Evolutionary conservation across 2,329 filamentous ascomycete genomes (phyloP).

Genomic region (Fusarium devonianum): DNA sequence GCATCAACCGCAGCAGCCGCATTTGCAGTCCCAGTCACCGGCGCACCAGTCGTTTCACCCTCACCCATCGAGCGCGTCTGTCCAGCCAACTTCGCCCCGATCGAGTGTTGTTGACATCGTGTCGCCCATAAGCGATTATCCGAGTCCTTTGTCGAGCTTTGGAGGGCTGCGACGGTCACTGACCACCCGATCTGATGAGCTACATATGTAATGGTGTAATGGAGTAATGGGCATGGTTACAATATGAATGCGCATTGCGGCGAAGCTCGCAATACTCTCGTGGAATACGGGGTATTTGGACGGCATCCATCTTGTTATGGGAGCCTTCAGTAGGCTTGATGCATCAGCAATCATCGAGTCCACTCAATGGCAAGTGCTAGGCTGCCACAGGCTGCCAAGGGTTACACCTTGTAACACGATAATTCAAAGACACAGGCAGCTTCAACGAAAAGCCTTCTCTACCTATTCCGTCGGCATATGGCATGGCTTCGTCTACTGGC

Average conservation of each 20-base stretch:
- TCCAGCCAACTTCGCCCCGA: slow-evolving; percentile 21
- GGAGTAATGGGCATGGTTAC: neutral
- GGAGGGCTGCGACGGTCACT: slow-evolving; percentile 35
- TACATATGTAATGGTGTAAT: slow-evolving; percentile 28
- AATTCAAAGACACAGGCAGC: no score
- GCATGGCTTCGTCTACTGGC: no score
- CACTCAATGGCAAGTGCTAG: no score
- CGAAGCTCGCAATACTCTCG: no score
- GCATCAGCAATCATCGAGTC: no score
- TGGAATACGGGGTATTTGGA: no score
- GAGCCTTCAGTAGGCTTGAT: no score
- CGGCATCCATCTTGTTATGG: no score
- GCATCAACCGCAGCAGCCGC: slow-evolving; percentile 12
- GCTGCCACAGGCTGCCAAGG: no score
- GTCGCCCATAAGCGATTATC: slow-evolving; percentile 37
- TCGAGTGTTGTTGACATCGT: slow-evolving; percentile 37
- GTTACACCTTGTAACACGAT: no score
- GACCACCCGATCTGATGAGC: slow-evolving; percentile 39
- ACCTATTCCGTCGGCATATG: no score
- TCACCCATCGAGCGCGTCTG: slow-evolving; percentile 17
- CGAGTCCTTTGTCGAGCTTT: slow-evolving; percentile 35
- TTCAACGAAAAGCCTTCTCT: no score
- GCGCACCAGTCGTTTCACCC: slow-evolving; percentile 17
- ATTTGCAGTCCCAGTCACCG: slow-evolving; percentile 4
- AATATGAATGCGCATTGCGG: neutral